phyloP scores from a whole-genome alignment of 2,329 filamentous ascomycete species.

The Endothia cerciana region DNA sequence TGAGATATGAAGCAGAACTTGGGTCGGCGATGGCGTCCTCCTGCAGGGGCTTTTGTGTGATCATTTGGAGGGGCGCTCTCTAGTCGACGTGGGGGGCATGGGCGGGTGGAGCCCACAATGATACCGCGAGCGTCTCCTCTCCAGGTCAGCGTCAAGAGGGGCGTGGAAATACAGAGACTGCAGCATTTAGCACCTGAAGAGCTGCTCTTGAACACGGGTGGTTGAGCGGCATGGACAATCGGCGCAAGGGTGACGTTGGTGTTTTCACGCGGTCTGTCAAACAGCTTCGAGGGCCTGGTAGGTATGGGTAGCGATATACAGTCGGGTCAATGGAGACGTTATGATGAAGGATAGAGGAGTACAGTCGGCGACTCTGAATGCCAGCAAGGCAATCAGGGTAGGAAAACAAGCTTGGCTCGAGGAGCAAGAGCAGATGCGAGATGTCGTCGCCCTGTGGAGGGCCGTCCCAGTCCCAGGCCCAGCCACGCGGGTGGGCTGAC shows the following conservation, averaged over 20 bases:
- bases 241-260: not conserved
- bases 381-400: not conserved
- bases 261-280: constrained; percentile 8
- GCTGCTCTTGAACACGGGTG: not conserved
- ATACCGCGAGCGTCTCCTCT: not conserved
- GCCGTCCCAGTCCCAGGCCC: not conserved
- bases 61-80: constrained; percentile 40
- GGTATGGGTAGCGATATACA: not conserved
- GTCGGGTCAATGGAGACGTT: not conserved
- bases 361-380: not conserved
- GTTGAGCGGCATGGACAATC: not conserved
- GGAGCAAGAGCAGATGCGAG: not conserved
- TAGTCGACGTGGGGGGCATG: constrained; percentile 15
- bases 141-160: not conserved
- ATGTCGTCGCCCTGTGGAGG: constrained; percentile 11
- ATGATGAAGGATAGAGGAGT: not conserved
- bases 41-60: constrained; percentile 45
- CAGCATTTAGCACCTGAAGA: not conserved
- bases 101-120: not conserved
- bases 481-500: not conserved
- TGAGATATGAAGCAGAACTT: constrained; percentile 32
- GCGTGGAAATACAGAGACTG: not conserved
- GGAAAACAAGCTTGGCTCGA: not conserved
- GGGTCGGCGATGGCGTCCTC: constrained; percentile 36
- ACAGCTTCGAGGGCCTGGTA: not conserved